Percentiles rank a stretch among this genome's conserved stretches.
Conservation (phyloP, 2,329 filamentous ascomycete genomes). For the Paecilomyces sp. region DNA sequence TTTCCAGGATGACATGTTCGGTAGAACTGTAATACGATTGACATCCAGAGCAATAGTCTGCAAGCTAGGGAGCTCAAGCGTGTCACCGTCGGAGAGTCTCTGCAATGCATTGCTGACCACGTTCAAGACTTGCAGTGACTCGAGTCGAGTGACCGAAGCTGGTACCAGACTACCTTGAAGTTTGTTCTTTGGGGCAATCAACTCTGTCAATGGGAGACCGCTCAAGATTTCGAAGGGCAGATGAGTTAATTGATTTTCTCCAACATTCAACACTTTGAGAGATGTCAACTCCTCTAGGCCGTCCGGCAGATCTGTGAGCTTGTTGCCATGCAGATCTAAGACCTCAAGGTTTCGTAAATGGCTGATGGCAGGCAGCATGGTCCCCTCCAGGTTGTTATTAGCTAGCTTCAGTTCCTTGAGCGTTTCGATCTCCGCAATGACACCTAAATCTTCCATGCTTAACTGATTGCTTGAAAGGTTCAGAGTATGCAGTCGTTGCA, state of each 20-base stretch:
- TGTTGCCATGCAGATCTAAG: conserved; percentile 76
- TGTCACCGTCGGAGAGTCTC: conserved; percentile 40
- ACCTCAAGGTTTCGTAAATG: conserved; percentile 65
- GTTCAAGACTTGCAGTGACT: conserved; percentile 67
- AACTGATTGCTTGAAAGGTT: conserved; percentile 84
- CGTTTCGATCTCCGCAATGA: conserved; percentile 64
- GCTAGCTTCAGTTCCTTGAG: conserved; percentile 76
- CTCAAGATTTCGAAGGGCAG: conserved; percentile 65
- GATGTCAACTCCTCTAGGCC: conserved; percentile 59
- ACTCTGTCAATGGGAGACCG: conserved; percentile 62
- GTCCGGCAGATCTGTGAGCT: conserved; percentile 62
- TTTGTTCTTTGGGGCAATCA: conserved; percentile 71
- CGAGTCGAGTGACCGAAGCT: conserved; percentile 50
- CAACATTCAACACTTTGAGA: conserved; percentile 70
- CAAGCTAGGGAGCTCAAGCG: conserved; percentile 61
- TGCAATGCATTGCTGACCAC: conserved; percentile 68
- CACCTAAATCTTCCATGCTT: conserved; percentile 61
- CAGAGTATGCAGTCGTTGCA: conserved; percentile 68
- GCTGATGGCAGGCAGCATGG: conserved; percentile 57
- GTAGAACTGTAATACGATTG: conserved; percentile 69
- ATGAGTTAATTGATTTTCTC: conserved; percentile 66
- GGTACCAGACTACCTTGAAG: conserved; percentile 66
- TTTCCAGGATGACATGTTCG: conserved; percentile 67
- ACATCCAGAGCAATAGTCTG: conserved; percentile 69
- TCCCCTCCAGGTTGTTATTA: conserved; percentile 66